phyloP scores from a whole-genome alignment of 2,329 filamentous ascomycete species.

The Talaromyces sp. region DNA sequence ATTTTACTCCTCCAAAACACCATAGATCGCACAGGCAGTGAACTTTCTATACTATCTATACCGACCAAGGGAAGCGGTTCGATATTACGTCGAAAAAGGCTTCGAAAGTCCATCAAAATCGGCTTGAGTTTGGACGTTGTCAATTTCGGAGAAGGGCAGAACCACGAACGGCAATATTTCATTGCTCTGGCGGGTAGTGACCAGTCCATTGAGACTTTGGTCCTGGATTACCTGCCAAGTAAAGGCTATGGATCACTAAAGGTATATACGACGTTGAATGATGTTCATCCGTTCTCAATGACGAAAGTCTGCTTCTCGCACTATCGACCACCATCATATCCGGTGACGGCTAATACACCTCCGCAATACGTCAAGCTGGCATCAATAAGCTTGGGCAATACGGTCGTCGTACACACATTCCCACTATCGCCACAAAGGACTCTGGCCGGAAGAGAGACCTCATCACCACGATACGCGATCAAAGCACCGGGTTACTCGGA shows the following conservation, averaged over 20 bases:
- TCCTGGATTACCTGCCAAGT: slow-evolving; percentile 62
- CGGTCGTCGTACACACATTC: slow-evolving; percentile 74
- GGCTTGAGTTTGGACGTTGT: slow-evolving; percentile 76
- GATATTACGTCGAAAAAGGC: slow-evolving; percentile 52
- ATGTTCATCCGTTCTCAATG: slow-evolving; percentile 58
- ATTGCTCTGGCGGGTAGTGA: slow-evolving; percentile 79
- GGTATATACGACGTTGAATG: slow-evolving; percentile 50
- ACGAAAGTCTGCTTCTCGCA: slow-evolving; percentile 53
- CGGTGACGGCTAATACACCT: slow-evolving; percentile 47
- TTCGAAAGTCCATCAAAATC: slow-evolving; percentile 68
- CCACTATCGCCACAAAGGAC: slow-evolving; percentile 52
- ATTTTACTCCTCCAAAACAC: slow-evolving; percentile 57
- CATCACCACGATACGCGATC: slow-evolving; percentile 66
- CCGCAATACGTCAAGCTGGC: slow-evolving; percentile 71
- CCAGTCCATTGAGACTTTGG: slow-evolving; percentile 72
- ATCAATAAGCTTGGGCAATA: slow-evolving; percentile 76
- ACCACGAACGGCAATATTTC: slow-evolving; percentile 69
- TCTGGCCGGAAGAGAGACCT: slow-evolving; percentile 37
- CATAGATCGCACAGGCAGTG: slow-evolving; percentile 53
- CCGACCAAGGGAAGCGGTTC: slow-evolving; percentile 34
- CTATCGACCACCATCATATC: slow-evolving; percentile 51
- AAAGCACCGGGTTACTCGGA: slow-evolving; percentile 57
- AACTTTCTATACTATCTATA: slow-evolving; percentile 50
- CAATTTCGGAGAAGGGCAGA: slow-evolving; percentile 56
- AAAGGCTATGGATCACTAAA: slow-evolving; percentile 46